Conservation (phyloP, 495 filamentous ascomycete genomes). For the Pseudoneurospora amorphoporcata region DNA sequence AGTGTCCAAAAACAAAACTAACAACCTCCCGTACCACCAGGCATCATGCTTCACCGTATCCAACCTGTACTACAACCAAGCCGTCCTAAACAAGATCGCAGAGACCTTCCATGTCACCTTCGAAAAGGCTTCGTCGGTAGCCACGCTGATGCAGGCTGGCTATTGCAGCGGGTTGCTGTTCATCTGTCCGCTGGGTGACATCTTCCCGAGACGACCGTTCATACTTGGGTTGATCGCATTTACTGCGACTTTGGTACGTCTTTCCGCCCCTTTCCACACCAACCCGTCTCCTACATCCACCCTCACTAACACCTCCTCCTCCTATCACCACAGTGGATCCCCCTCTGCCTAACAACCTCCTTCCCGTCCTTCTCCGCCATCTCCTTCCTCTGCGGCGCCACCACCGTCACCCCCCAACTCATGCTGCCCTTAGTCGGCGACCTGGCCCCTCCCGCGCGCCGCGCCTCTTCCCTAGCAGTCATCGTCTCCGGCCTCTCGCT, state of each 20-base stretch:
- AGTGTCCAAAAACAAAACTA: background rate
- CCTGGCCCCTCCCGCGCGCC: constrained; percentile 58
- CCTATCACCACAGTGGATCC: constrained; percentile 44
- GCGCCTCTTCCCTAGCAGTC: constrained; percentile 58
- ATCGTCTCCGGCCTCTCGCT: constrained; percentile 70
- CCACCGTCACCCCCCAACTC: constrained; percentile 76
- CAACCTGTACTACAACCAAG: constrained; percentile 62
- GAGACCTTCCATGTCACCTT: constrained; percentile 49
- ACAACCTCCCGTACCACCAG: background rate
- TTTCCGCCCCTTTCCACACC: background rate
- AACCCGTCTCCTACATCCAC: background rate
- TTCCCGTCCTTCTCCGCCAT: constrained; percentile 56
- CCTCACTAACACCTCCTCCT: constrained; percentile 2
- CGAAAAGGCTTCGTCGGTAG: constrained; percentile 49
- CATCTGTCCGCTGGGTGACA: constrained; percentile 68
- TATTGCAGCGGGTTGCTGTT: constrained; percentile 68
- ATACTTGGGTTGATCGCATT: constrained; percentile 55
- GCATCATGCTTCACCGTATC: constrained; percentile 43
- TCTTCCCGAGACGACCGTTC: constrained; percentile 59
- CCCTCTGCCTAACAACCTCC: constrained; percentile 56
- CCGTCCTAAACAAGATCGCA: constrained; percentile 55
- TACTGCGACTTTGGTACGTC: constrained; percentile 52
- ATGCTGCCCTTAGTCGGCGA: constrained; percentile 80
- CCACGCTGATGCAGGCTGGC: constrained; percentile 71
- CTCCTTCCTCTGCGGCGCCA: constrained; percentile 59